Base-by-base conservation (phyloP, 1,139 yeast species). In the Diutina neorugosa region DNA sequence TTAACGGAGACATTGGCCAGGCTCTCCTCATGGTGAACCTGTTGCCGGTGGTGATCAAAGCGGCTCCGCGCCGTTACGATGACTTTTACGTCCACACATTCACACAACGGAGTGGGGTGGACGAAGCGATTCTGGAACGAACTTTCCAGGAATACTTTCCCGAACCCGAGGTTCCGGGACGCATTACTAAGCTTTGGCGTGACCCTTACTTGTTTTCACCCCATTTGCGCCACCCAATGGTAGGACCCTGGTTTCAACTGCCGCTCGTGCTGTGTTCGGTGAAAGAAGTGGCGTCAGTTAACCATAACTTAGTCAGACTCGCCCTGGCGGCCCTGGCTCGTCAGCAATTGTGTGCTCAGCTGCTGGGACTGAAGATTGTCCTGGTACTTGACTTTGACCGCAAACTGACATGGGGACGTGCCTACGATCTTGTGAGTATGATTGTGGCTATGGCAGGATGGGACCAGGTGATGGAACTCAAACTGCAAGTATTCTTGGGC, bases 381-480 rank as follows among this genome's bases (percentile, higher is more conserved):
- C 68, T 74, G 1, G 60, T 71, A 3, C 55, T 70, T 21, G 74
- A 72, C 54, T 73, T 71, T 56, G 62, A 63, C 47, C 61, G 62
- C 51, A 66, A 62, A 42, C 70, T 76, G 0, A 70, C 76, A 2
- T 73, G 77, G 77, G 78, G 78, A 5, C 64, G 74, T 53, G 62
- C 71, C 49, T 74, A 72, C 57, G 76, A 73, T 55, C 59, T 74
- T 43, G 56, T 74, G 51, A 66, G 76, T 3, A 63, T 69, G 34
- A 62, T 73, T 46, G 66, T 70, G 1, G 76, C 77, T 1, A 54
- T 65, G 19, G 63, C 67, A 34, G 78, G 78, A 1, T 74, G 78
- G 78, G 76, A 73, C 53, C 61, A 49, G 54, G 66, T 47, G 51
- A 68, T 69, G 34, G 52, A 56, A 3, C 50, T 69, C 44, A 67